Evolutionary conservation across 257 asterid genomes (phyloP), one percentile per base, ranked within the genome.

Genomic region (Catharanthus roseus): DNA sequence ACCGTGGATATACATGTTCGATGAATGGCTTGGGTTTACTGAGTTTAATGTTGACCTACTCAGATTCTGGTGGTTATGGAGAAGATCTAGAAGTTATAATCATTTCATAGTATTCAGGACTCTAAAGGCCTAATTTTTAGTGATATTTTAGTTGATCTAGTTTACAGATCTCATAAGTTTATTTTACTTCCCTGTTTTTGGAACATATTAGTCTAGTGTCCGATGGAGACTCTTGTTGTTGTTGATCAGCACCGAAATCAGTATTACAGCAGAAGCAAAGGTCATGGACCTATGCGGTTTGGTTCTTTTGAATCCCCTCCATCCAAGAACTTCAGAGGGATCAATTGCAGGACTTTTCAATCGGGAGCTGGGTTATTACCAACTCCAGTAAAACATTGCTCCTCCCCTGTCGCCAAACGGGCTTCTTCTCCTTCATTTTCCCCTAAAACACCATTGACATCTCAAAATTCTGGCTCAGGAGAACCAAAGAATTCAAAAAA

Each of bases 31-130:
- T 34, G 82, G 83, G 28, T 67, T 39, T 70, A 34, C 42, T 71
- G 75, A 68, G 47, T 47, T 76, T 19, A 62, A 70, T 38, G 75
- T 83, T 77, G 87, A 84, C 85, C 80, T 84, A 72, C 86, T 89
- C 67, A 85, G 86, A 67, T 84, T 85, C 65, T 85, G 93, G 90
- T 89, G 92, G 91, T 75, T 90, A 11, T 85, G 92, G 90, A 67
- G 87, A 78, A 90, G 87, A 90, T 93, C 84, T 86, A 84, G 54
- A 65, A 63, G 56, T 63, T 69, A 66, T 10, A 65, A 28, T 60
- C 62, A 51, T 47, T 63, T 82, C 7, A 13, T 50, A 55, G 75
- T 26, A 54, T 72, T 68, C 10, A 10, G 45, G 28, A n/a, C 33
- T 8, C 36, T 24, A 31, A 71, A 69, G 29, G 68, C 42, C n/a